A percentile compares a stretch with the other conserved stretches of the same genome.
Conservation (phyloP, 805 yeast species). For the Candida nanaspora region DNA sequence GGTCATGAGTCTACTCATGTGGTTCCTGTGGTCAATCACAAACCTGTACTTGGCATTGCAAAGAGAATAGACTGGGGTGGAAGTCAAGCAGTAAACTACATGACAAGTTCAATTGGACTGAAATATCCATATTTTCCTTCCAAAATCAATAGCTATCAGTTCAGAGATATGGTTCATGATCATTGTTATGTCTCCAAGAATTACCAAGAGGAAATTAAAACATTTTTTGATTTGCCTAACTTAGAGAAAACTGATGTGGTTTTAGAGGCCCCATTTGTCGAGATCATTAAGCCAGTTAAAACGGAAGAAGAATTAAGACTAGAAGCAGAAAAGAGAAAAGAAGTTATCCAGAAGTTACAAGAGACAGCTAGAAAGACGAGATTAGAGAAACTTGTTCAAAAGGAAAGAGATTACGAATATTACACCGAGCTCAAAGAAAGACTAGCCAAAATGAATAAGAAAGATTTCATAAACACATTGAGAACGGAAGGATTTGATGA, state of each 20-base stretch:
- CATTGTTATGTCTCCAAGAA: conserved; percentile 71
- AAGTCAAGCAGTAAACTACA: conserved; percentile 54
- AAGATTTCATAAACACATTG: conserved; percentile 46
- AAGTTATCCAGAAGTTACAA: conserved; percentile 82
- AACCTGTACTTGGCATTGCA: conserved; percentile 56
- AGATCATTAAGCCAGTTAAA: conserved; percentile 60
- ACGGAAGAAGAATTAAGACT: conserved; percentile 73
- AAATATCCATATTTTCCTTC: conserved; percentile 92
- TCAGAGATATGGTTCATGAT: conserved; percentile 61
- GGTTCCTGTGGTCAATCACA: conserved; percentile 73
- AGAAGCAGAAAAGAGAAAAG: conserved; percentile 74
- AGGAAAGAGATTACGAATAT: conserved; percentile 73
- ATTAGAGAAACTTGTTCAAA: conserved; percentile 69
- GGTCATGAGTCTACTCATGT: conserved; percentile 80
- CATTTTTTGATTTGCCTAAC: conserved; percentile 50
- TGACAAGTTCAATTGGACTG: conserved; percentile 57
- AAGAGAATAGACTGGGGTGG: conserved; percentile 95
- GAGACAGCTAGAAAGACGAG: conserved; percentile 87
- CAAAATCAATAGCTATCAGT: conserved; percentile 55
- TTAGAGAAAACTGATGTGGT: conserved; percentile 68
- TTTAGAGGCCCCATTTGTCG: conserved; percentile 75
- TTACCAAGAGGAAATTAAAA: conserved; percentile 56
- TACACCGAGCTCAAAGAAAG: conserved; percentile 52
- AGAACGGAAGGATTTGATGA: conserved; percentile 74
- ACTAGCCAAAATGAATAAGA: conserved; percentile 41